Conservation (phyloP, 2,329 filamentous ascomycete genomes). For the Penicillium brevicompactum region DNA sequence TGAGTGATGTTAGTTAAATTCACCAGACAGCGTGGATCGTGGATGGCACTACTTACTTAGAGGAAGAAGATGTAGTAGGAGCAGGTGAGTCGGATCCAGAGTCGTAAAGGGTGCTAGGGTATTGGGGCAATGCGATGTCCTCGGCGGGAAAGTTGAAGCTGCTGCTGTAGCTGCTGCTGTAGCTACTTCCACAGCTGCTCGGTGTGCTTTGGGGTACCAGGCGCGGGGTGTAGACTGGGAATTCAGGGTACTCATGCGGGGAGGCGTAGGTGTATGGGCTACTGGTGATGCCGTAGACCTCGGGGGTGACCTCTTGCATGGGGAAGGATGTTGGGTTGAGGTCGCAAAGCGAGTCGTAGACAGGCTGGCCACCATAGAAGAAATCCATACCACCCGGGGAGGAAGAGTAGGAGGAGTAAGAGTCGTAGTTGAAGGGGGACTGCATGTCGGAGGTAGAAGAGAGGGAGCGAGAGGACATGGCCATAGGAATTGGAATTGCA, state of each 20-base stretch:
- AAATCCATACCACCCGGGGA: constrained; percentile 28
- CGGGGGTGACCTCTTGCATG: constrained; percentile 17
- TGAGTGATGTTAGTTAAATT: constrained; percentile 5
- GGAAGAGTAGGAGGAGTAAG: constrained; percentile 23
- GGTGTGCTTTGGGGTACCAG: constrained; percentile 29
- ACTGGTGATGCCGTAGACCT: constrained; percentile 23
- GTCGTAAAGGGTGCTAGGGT: constrained; percentile 14
- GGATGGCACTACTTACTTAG: constrained; percentile 27
- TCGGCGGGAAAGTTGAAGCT: constrained; percentile 19
- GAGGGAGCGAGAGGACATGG: not conserved
- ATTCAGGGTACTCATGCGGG: constrained; percentile 15
- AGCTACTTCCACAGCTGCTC: constrained; percentile 23
- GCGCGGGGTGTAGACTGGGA: constrained; percentile 24
- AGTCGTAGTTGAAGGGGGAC: constrained; percentile 23
- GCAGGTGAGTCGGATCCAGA: constrained; percentile 22
- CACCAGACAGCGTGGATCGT: not conserved
- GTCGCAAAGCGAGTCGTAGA: constrained; percentile 23
- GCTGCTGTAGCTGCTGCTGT: constrained; percentile 14
- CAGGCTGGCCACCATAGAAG: constrained; percentile 22
- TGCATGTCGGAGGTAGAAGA: constrained; percentile 21
- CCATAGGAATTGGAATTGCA: constrained; percentile 14
- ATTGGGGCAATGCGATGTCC: constrained; percentile 20
- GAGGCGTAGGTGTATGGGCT: constrained; percentile 20
- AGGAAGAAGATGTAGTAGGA: constrained; percentile 8
- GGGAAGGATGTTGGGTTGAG: constrained; percentile 18